phyloP scores from a whole-genome alignment of 2,329 filamentous ascomycete genomes.

The Xylariaceae sp. region DNA sequence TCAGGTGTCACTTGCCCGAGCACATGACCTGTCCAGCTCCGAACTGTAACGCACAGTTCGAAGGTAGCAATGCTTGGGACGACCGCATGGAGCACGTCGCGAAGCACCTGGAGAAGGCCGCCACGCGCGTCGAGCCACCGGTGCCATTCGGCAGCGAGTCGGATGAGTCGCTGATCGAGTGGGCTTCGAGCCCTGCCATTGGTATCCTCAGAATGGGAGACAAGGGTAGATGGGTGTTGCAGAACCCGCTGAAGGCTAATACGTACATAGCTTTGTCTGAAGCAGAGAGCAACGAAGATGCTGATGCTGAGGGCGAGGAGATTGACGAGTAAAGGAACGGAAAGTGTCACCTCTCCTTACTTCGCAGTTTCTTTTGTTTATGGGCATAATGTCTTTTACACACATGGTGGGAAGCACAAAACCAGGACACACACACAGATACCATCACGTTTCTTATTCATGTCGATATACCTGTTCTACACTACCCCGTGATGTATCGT shows the following conservation, averaged over 20 bases:
- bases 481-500: too few species aligned
- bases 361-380: too few species aligned
- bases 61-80: conserved; percentile 65
- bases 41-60: conserved; percentile 57
- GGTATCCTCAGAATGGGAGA: conserved; percentile 27
- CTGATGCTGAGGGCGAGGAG: conserved; percentile 31
- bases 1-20: conserved; percentile 57
- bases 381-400: too few species aligned
- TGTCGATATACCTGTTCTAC: too few species aligned
- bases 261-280: conserved; percentile 1
- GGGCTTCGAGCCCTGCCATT: conserved; percentile 30
- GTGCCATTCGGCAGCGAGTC: conserved; percentile 28
- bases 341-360: too few species aligned
- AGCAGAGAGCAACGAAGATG: conserved; percentile 23
- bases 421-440: too few species aligned
- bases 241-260: conserved; percentile 29
- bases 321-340: conserved; percentile 23
- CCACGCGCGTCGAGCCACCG: conserved; percentile 29
- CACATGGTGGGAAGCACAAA: too few species aligned
- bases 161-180: conserved; percentile 29
- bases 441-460: too few species aligned
- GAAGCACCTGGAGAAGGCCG: conserved; percentile 63
- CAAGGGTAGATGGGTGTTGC: conserved; percentile 27
- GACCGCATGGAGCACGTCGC: conserved; percentile 83
- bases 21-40: conserved; percentile 56